These are phyloP conservation scores for Teunomyces lycoperdinae DNA, from an alignment of 805 yeast species.

Conservation along the genomic window DNA sequence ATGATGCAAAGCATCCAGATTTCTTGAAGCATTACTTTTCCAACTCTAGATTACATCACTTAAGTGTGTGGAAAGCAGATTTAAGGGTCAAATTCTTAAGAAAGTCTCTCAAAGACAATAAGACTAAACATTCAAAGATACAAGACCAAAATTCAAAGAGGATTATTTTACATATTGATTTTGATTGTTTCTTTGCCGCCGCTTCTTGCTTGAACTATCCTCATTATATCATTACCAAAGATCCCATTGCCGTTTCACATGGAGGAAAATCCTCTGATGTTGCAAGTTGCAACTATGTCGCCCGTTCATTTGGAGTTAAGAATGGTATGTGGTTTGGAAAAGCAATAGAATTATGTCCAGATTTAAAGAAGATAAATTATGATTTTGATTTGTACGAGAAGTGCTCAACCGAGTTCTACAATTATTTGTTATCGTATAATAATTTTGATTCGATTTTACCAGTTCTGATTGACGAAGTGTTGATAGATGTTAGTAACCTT, in stretches of 20 bases:
- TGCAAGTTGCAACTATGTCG: conserved; percentile 89
- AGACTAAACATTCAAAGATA: neutral
- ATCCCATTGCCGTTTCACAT: conserved; percentile 63
- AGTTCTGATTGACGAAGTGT: conserved; percentile 87
- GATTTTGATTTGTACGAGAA: conserved; percentile 72
- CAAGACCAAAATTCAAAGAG: conserved; percentile 3
- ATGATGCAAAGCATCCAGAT: conserved; percentile 74
- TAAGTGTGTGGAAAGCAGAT: conserved; percentile 83
- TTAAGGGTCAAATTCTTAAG: conserved; percentile 59
- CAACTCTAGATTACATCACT: conserved; percentile 82
- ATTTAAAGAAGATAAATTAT: conserved; percentile 61
- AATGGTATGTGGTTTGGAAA: conserved; percentile 89
- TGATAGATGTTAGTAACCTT: conserved; percentile 57
- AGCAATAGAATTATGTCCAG: conserved; percentile 68
- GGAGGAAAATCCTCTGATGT: conserved; percentile 68
- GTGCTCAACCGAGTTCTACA: conserved; percentile 63
- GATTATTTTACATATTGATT: conserved; percentile 76
- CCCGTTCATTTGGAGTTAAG: conserved; percentile 69
- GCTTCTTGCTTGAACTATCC: conserved; percentile 66
- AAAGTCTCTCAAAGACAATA: conserved; percentile 34
- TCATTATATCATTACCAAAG: conserved; percentile 45
- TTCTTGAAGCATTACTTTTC: conserved; percentile 71
- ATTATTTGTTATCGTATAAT: conserved; percentile 45
- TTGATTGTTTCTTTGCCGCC: conserved; percentile 91
- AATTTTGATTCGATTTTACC: conserved; percentile 60